Conservation (phyloP, 352 stramenopile species). For the Peronospora farinosa region DNA sequence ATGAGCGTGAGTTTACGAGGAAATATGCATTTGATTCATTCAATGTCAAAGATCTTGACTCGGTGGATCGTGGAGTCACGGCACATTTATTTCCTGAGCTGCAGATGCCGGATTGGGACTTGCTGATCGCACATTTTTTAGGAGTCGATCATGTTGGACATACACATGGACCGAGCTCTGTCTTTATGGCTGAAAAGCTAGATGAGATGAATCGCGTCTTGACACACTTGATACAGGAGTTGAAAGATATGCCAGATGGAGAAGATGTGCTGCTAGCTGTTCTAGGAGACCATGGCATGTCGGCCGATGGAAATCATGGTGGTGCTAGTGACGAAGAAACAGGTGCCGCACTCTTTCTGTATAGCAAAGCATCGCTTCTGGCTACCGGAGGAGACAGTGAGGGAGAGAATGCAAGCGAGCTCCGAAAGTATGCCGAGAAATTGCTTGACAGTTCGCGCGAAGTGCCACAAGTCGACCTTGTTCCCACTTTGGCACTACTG, state of each 20-base stretch:
- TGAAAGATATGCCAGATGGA: constrained; percentile 45
- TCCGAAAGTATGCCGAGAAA: constrained; percentile 24
- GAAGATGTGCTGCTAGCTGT: constrained; percentile 88
- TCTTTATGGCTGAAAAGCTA: constrained; percentile 93
- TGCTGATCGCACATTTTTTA: constrained; percentile 84
- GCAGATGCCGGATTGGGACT: constrained; percentile 55
- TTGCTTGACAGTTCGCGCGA: constrained; percentile 27
- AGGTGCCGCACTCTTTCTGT: constrained; percentile 92
- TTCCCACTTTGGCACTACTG: constrained; percentile 92
- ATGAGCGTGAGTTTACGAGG: constrained; percentile 87
- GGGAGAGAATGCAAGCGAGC: constrained; percentile 3
- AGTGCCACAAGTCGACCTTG: constrained; percentile 93
- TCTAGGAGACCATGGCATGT: constrained; percentile 98
- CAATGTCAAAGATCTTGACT: constrained; percentile 97
- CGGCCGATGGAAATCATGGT: constrained; percentile 96
- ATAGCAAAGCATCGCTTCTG: constrained; percentile 52
- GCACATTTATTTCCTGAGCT: constrained; percentile 69
- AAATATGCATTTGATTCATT: constrained; percentile 95
- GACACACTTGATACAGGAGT: constrained; percentile 51
- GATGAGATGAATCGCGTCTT: constrained; percentile 93
- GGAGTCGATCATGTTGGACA: constrained; percentile 98
- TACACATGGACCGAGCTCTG: constrained; percentile 91
- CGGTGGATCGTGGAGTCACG: constrained; percentile 92
- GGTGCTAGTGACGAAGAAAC: constrained; percentile 93
- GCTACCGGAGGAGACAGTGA: constrained; percentile 2